phyloP scores from a whole-genome alignment of 2,329 filamentous ascomycete genomes.

The Niveomyces coronatus region DNA sequence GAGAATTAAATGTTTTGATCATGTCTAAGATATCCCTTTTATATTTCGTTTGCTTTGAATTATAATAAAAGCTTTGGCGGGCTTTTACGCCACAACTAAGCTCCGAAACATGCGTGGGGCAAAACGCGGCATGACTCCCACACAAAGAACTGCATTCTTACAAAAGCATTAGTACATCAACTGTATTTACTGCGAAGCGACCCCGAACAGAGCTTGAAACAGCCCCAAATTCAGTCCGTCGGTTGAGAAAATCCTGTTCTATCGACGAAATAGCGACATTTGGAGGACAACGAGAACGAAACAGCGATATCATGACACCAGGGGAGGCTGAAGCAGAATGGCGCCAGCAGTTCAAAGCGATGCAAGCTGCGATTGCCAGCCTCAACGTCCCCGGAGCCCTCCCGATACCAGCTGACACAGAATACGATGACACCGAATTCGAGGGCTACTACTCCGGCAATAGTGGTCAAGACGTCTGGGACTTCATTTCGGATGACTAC shows the following conservation, averaged over 20 bases:
- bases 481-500: constrained; percentile 70
- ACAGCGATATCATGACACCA: not conserved
- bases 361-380: constrained; percentile 75
- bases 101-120: constrained; percentile 7
- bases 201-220: not conserved
- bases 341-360: constrained; percentile 74
- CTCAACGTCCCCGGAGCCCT: constrained; percentile 41
- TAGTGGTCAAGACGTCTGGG: constrained; percentile 79
- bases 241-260: not conserved
- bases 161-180: too few relatives aligned
- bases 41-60: too few relatives aligned
- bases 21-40: too few relatives aligned
- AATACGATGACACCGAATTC: constrained; percentile 55
- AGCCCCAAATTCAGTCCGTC: not conserved
- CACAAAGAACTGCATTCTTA: not conserved
- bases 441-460: constrained; percentile 45
- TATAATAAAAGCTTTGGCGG: too few relatives aligned
- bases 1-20: too few relatives aligned
- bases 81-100: too few relatives aligned
- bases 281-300: not conserved
- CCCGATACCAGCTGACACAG: constrained; percentile 32
- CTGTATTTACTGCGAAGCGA: too few relatives aligned
- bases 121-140: constrained; percentile 6
- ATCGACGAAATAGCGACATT: not conserved
- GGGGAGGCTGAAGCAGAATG: constrained; percentile 51